A percentile compares a stretch with the other conserved stretches of the same genome.
phyloP scores from a whole-genome alignment of 768 basidiomycete genomes.

The Pleurotus giganteus region DNA sequence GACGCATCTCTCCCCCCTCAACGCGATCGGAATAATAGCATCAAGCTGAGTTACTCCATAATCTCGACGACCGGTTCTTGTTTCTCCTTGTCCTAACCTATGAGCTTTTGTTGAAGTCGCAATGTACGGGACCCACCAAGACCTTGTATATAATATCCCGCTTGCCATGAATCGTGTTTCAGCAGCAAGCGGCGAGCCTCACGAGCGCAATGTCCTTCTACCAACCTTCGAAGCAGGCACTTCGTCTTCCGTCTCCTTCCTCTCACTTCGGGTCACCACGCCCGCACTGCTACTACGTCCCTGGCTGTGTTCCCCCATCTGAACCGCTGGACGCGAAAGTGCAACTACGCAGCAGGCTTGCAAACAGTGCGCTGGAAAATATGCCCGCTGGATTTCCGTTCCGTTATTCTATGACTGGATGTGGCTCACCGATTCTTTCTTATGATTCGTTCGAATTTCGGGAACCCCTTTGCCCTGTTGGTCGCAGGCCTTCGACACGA shows the following conservation, averaged over 20 bases:
- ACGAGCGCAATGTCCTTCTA: conserved; percentile 8
- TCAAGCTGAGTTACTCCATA: not conserved
- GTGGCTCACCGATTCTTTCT: conserved; percentile 21
- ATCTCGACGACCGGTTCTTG: conserved; percentile 6
- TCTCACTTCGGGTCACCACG: conserved; percentile 1
- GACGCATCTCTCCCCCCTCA: not conserved
- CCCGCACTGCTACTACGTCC: not conserved
- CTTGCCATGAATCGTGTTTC: not conserved
- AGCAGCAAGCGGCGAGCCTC: conserved; percentile 7
- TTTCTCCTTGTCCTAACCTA: not conserved
- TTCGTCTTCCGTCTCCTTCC: conserved; percentile 5
- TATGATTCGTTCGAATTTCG: conserved; percentile 35
- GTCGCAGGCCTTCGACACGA: conserved; percentile 18
- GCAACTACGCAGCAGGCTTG: conserved; percentile 29
- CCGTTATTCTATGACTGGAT: conserved; percentile 20
- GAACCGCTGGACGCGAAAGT: conserved; percentile 21
- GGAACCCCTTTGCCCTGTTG: conserved; percentile 21
- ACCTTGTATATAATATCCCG: conserved; percentile 3
- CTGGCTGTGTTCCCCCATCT: not conserved
- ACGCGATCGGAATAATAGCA: conserved; percentile 6
- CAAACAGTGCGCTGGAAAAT: conserved; percentile 25
- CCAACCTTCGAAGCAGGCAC: conserved; percentile 6
- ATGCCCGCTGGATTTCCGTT: conserved; percentile 38
- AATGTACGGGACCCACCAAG: conserved; percentile 6
- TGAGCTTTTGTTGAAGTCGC: conserved; percentile 3